Base-by-base conservation (phyloP, 495 filamentous ascomycete species). In the Terfezia claveryi region DNA sequence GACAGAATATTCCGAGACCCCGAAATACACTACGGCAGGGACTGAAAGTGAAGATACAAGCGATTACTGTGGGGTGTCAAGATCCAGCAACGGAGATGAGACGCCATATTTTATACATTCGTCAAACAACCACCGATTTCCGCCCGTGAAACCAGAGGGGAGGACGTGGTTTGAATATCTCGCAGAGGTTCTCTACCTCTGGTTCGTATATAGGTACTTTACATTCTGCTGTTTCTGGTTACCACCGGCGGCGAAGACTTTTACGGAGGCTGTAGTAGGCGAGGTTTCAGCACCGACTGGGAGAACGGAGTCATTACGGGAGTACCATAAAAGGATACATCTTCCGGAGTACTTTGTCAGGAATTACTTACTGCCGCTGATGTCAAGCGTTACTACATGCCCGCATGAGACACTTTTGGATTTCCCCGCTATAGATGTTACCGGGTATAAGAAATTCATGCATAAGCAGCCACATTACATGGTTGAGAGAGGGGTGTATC, bases 381-480 rank as follows among this genome's bases (percentile, higher is more conserved):
- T 78, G 41, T 72, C 72, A 8, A 71, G 70, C 16, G 73, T 76
- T 4, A 66, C 68, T 10, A 78, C 76, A 8, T 79, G 74, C 56
- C 64, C 73, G 2, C 75, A 75, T 27, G 59, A 71, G 1, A 66
- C 66, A n/a, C 58, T 79, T 0, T 66, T 78, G 14, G 56, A 59
- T 10, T 78, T 75, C 55, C 75, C 75, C 0, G 74, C 74, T 0
- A 58, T 56, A 12, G 76, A 78, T 58, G 56, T 74, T 23, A 57
- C 72, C 12, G 68, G 66, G 7, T 78, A 78, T 54, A 68, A 70
- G 50, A 66, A 64, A 14, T 56, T 57, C 1, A 72, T 73, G 1
- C 68, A 72, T 54, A 61, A 70, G 2, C 66, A 72, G 38, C 67
- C 68, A 16, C 74, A 78, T 57, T 76, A 72, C 53, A 67, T 69